A percentile compares a stretch with the other conserved stretches of the same genome.
phyloP scores from a whole-genome alignment of 2,329 filamentous ascomycete genomes.

The Aspergillus felis region DNA sequence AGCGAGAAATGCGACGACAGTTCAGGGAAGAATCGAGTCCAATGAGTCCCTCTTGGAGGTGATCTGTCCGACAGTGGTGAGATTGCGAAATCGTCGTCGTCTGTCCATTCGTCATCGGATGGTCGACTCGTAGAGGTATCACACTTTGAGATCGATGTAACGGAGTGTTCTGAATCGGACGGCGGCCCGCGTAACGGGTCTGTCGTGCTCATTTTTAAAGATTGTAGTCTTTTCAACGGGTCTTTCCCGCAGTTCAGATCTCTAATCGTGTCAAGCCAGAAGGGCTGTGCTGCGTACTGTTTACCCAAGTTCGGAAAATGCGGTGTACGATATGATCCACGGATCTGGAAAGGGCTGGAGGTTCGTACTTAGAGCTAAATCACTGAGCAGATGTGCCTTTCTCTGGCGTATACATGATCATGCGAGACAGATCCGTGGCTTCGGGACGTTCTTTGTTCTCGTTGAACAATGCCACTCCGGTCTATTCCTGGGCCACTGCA shows the following conservation, averaged over 20 bases:
- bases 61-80: conserved; percentile 22
- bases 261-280: background rate
- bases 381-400: background rate
- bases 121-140: background rate
- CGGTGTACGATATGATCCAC: background rate
- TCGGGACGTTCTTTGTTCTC: background rate
- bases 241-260: background rate
- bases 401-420: background rate
- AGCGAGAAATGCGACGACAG: conserved; percentile 23
- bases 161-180: background rate
- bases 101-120: conserved; percentile 3
- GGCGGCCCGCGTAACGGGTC: background rate
- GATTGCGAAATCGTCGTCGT: conserved; percentile 14
- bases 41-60: conserved; percentile 15
- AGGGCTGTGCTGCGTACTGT: background rate
- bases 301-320: background rate
- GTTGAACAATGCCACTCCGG: background rate
- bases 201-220: background rate
- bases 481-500: background rate
- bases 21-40: conserved; percentile 30
- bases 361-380: background rate
- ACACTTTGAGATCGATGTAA: background rate
- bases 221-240: background rate
- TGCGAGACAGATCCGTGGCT: background rate
- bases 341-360: background rate